Evolutionary conservation across 305 asterid species (phyloP), one percentile per base, ranked within the genome.

Genomic region (Solanum hybrid): DNA sequence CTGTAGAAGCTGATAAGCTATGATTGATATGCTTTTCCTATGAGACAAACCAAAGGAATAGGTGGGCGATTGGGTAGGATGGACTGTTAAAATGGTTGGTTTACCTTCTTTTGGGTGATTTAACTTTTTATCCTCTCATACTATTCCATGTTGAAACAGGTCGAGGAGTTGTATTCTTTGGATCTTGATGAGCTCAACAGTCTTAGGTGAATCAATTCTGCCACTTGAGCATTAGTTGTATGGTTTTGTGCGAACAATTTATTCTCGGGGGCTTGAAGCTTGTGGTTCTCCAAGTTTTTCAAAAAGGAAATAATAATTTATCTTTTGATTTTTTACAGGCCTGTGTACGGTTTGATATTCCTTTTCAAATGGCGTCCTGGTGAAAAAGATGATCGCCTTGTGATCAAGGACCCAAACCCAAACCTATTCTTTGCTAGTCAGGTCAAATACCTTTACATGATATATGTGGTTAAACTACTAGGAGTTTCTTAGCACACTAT

Each of bases 351-450:
- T 80, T 91, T 97, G 92, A 92, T 97, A 90, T 97, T 97, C 93
- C 99, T 97, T 93, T 97, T 97, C 94, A 97, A 97, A 93, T 97
- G 99, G 99, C 98, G 98, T 40, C 95, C 99, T 18, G 98, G 98
- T 73, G 99, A 97, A 90, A 96, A 95, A 92, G 99, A 97, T 92
- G 98, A 95, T 40, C 98, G 98, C 20, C 94, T 92, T 77, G 98
- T 95, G 83, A 95, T 96, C 61, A 96, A 96, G 95, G 99, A 96
- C 89, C 99, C 99, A 89, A 96, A 92, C 89, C 98, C 99, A 20
- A 95, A 95, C 95, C 91, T 96, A 92, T 97, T 96, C 90, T 97
- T 96, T 84, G 99, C 99, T 89, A 97, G 98, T 92, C 99, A 97
- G 98, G 99, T 96, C 33, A 89, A 91, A 81, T 88, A 88, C 90